Base-by-base conservation (phyloP, 1,284 basidiomycete genomes). In the Heterobasidion annosum region DNA sequence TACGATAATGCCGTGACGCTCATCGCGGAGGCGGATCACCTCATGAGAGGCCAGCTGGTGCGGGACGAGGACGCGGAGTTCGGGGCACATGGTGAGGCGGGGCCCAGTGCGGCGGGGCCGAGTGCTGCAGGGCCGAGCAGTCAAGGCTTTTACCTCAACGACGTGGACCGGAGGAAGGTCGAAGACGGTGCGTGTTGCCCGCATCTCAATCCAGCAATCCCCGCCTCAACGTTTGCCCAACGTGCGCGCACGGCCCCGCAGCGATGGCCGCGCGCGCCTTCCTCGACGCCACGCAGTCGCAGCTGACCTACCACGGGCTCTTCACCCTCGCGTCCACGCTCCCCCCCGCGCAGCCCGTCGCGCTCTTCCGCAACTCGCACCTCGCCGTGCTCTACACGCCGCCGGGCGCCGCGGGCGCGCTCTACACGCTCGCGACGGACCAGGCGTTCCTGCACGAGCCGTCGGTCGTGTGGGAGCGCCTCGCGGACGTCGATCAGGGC, bases 351-450 rank as follows among this genome's bases (percentile, higher is more conserved):
- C 40, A 33, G 3, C 80, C 90, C 32, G 82, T 84, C 32, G 87
- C 90, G 1, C 79, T 95, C 55, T 96, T 95, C 75, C 83, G 93
- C 56, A 92, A 85, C 69, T 91, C 91, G 0, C 93, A 96, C 63
- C 81, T 97, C 9, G 86, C 88, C 0, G 92, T 95, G 3, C 73
- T 97, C 0, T 90, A 93, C 74, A 90, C 87, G 62, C 73, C 75
- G 1, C 67, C 25, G 33, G 32, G 32, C n/a, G 43, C 16, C n/a
- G 51, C 34, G 51, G 69, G 76, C 2, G 74, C 77, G 25, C 72
- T 95, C 2, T 94, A 91, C 68, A 81, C 81, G 2, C 82, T 95
- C 56, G 89, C 86, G 7, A 93, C 91, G 0, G 93, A 95, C 67
- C 76, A 88, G 50, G 79, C 84, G 19, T 93, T 95, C 66, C 69